A percentile compares a stretch with the other conserved stretches of the same genome.
Evolutionary conservation across 2,329 filamentous ascomycete genomes (phyloP).

Genomic region (Botrytis paeoniae): DNA sequence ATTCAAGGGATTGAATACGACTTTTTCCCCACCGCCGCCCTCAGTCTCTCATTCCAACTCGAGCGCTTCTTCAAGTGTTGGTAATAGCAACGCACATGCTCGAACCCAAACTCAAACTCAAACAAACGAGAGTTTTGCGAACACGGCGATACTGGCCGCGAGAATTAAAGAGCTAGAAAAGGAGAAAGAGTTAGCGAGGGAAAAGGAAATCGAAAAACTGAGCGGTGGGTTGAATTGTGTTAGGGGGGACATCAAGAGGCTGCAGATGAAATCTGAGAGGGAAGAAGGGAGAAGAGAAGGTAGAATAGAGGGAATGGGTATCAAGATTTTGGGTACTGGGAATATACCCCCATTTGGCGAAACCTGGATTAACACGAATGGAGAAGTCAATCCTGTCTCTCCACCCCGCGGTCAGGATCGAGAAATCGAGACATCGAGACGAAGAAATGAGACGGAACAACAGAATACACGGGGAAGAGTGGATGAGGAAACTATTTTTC

Average conservation of each 20-base stretch:
- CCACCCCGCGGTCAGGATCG: neutral
- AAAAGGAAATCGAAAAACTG: neutral
- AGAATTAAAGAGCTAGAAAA: neutral
- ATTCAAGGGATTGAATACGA: neutral
- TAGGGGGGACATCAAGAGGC: neutral
- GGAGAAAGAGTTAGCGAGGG: neutral
- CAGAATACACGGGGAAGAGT: neutral
- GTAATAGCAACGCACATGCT: neutral
- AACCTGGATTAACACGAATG: neutral
- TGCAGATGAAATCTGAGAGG: constrained; percentile 1
- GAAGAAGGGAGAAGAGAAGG: constrained; percentile 3
- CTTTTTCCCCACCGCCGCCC: neutral
- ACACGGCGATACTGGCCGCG: neutral
- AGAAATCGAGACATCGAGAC: neutral
- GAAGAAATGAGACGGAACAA: neutral
- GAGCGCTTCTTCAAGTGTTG: neutral
- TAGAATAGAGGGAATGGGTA: neutral
- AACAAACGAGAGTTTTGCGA: neutral
- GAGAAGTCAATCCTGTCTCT: neutral
- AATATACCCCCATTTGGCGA: neutral
- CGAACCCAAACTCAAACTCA: neutral
- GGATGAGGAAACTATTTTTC: neutral
- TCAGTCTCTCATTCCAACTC: neutral
- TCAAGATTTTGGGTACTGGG: neutral
- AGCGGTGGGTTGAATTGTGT: neutral